Conservation (phyloP, 306 rosid species). For the Oemleria cerasiformis region DNA sequence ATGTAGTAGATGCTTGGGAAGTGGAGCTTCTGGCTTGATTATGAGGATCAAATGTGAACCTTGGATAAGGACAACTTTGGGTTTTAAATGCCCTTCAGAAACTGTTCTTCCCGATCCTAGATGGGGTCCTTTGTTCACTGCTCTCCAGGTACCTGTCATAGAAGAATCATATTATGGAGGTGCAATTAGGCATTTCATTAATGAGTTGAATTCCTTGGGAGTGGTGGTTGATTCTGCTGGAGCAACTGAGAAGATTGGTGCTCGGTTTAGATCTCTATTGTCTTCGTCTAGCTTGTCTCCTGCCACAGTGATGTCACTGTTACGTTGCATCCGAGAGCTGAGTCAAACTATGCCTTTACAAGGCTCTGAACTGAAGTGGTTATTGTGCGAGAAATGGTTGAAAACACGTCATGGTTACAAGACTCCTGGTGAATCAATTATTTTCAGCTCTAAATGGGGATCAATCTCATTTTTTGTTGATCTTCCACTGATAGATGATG, state of each 20-base stretch:
- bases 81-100: conserved; percentile 21
- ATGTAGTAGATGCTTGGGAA: conserved; percentile 10
- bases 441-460: conserved; percentile 23
- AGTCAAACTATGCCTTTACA: not conserved
- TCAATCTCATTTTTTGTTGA: conserved; percentile 10
- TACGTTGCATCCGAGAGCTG: conserved; percentile 13
- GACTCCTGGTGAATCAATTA: conserved; percentile 24
- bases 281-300: conserved; percentile 9
- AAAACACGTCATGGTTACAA: conserved; percentile 29
- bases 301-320: conserved; percentile 10
- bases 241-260: conserved; percentile 7
- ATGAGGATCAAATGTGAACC: not conserved
- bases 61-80: conserved; percentile 17
- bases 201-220: conserved; percentile 20
- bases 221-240: conserved; percentile 17
- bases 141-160: conserved; percentile 18
- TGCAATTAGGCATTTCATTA: not conserved
- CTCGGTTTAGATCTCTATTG: conserved; percentile 5
- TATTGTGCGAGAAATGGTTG: conserved; percentile 22
- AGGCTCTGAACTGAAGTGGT: conserved; percentile 14
- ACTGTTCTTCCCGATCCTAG: conserved; percentile 10
- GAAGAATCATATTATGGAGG: conserved; percentile 20
- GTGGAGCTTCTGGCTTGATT: not conserved
- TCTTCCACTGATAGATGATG: conserved; percentile 29
- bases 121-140: conserved; percentile 11